Base-by-base conservation (phyloP, 2,329 filamentous ascomycete species). In the Sarocladium strictum region DNA sequence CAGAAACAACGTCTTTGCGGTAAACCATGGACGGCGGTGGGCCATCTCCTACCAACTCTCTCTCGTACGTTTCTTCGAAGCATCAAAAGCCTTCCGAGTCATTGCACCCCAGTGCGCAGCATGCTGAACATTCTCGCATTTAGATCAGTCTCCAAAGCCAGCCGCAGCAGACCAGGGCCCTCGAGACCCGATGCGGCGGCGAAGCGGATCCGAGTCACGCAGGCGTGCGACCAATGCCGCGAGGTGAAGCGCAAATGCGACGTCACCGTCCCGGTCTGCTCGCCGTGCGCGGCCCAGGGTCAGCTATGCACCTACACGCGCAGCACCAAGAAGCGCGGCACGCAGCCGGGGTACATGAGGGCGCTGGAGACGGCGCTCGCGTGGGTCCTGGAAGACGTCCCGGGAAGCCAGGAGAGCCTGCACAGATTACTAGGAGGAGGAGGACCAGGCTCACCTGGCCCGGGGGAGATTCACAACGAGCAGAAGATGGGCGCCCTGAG, bases 161-260 rank as follows among this genome's bases (percentile, higher is more conserved):
- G 9, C 24, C 43, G 43, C 43, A 26, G 14, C 23, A 47, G 47
- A 35, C 47, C 26, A 33, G 15, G 27, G 17, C 3, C 43, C 43
- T 51, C 47, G 21, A 33, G 26, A 4, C 47, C 26, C 12, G 21
- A 45, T 37, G 17, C 53, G 23, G 17, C 53, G 23, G 26, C 47
- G 9, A 51, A 51, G n/a, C 47, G 47, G 10, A 51, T 51, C 47
- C 47, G 47, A 21, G 47, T 51, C 23, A 51, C 47, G 10, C 47
- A 51, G 21, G 47, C 47, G 27, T 51, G 47, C 47, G 47, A 51
- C n/a, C 47, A 51, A 35, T 51, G 47, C 27, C 47, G 47, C n/a
- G 47, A 51, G 21, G 47, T 51, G 6, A 51, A 51, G 27, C 26
- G 47, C 11, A 51, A 35, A 35, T 51, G 47, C 47, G 47, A 51